Conservation (phyloP, 768 basidiomycete genomes). For the Naganishia vaughanmartiniae region DNA sequence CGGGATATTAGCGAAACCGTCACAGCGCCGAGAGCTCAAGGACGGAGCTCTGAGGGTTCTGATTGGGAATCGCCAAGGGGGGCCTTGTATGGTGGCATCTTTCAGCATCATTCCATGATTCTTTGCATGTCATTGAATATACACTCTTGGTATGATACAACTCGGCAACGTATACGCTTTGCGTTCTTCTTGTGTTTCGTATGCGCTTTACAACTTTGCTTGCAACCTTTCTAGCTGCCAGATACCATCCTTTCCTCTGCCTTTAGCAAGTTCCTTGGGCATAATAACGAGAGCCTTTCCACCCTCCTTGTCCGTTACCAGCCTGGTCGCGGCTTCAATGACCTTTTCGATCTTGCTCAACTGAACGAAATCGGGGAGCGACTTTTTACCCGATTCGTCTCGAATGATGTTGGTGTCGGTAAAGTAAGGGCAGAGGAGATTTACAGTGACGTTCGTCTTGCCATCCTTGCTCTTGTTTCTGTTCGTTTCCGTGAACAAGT, state of each 20-base stretch:
- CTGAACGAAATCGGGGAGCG: constrained; percentile 10
- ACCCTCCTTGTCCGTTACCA: constrained; percentile 27
- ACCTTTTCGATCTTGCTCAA: constrained; percentile 30
- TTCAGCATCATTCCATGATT: constrained; percentile 27
- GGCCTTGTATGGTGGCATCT: constrained; percentile 27
- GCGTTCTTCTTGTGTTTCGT: not conserved
- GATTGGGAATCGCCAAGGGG: constrained; percentile 32
- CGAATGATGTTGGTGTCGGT: constrained; percentile 27
- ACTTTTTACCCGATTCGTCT: constrained; percentile 6
- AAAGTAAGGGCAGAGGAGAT: constrained; percentile 32
- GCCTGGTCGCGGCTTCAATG: constrained; percentile 26
- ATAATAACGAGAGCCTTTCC: constrained; percentile 28
- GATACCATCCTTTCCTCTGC: constrained; percentile 24
- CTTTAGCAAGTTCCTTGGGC: constrained; percentile 25
- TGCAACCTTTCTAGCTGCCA: constrained; percentile 19
- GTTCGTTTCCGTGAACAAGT: constrained; percentile 11
- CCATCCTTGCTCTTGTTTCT: constrained; percentile 19
- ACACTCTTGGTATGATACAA: constrained; percentile 3
- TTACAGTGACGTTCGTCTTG: constrained; percentile 25
- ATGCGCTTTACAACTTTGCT: constrained; percentile 25
- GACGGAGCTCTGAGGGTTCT: constrained; percentile 19
- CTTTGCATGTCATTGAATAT: constrained; percentile 2
- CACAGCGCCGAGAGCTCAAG: constrained; percentile 13
- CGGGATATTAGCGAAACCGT: not conserved
- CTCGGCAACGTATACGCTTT: not conserved